phyloP scores from a whole-genome alignment of 306 rosid genomes.

The Oxytropis ochrocephala region DNA sequence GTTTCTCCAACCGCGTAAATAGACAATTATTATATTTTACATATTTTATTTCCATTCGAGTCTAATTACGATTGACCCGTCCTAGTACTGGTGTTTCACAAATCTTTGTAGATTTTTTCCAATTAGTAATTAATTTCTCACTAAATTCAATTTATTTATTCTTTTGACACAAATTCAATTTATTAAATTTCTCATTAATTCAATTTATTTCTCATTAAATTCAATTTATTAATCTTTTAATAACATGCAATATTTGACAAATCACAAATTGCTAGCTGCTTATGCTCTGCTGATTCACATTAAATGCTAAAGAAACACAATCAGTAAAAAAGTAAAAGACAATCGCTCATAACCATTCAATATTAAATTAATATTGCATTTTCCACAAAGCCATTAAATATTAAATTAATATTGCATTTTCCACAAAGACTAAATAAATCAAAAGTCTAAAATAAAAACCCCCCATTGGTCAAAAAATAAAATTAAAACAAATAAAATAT shows the following conservation, averaged over 20 bases:
- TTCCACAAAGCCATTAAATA: conserved; percentile 1
- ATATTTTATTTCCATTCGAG: neutral
- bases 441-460: neutral
- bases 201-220: neutral
- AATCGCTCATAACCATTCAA: neutral
- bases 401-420: neutral
- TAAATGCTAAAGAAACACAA: neutral
- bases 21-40: neutral
- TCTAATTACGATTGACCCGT: neutral
- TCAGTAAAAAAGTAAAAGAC: neutral
- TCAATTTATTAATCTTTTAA: neutral
- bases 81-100: neutral
- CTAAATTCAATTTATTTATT: neutral
- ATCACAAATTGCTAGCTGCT: neutral
- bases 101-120: neutral
- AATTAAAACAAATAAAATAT: neutral
- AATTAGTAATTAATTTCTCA: neutral
- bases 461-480: too few relatives aligned
- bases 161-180: too few relatives aligned
- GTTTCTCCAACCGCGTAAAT: neutral
- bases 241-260: neutral
- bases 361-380: neutral
- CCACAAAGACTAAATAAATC: neutral
- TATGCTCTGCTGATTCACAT: neutral
- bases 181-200: too few relatives aligned